Base-by-base conservation (phyloP, 2,329 filamentous ascomycete species). In the Verticillium isaacii region DNA sequence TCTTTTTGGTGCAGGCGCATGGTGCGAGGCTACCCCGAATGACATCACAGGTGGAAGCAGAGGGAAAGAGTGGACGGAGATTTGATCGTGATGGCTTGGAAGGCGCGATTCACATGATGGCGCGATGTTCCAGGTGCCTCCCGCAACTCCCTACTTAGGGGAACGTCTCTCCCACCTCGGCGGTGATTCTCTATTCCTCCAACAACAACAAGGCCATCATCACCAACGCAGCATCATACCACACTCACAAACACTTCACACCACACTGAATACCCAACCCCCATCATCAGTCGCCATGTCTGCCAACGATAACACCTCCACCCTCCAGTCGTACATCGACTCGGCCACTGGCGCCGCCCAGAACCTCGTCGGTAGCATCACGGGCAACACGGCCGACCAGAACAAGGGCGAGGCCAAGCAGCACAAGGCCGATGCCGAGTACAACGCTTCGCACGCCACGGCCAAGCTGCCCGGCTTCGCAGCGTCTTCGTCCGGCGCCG, bases 301-400 rank as follows among this genome's bases (percentile, higher is more conserved):
- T 52, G 61, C 64, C 61, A 60, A 63, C 60, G 58, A 65, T 19
- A 66, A 66, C 60, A 85, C 89, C 68, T 96, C 92, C 65, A 95
- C 93, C 66, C 83, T 93, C 71, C 85, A 94, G 82, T 90, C 91
- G 62, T 89, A 88, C 78, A 72, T 91, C 68, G 89, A 93, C 82
- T 84, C 85, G 15, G 90, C 90, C 70, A 83, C 87, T 41, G 91
- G 91, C 67, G 81, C 87, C 60, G 85, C 88, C 59, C 92, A 96
- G 77, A 89, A 83, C 65, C 86, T 83, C 58, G 69, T 95, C 58
- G 91, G 92, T 66, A 84, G 80, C 64, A 64, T 96, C 61, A 93
- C 90, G 11, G 93, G 92, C 69, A 92, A 78, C 80, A 81, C 82
- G 2, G 80, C 81, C 64, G 88, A 94, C 69, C 81, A 92, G 81